These are phyloP conservation scores for Neurospora sp. DNA, from an alignment of 495 filamentous ascomycete genomes.

Conservation along the genomic window DNA sequence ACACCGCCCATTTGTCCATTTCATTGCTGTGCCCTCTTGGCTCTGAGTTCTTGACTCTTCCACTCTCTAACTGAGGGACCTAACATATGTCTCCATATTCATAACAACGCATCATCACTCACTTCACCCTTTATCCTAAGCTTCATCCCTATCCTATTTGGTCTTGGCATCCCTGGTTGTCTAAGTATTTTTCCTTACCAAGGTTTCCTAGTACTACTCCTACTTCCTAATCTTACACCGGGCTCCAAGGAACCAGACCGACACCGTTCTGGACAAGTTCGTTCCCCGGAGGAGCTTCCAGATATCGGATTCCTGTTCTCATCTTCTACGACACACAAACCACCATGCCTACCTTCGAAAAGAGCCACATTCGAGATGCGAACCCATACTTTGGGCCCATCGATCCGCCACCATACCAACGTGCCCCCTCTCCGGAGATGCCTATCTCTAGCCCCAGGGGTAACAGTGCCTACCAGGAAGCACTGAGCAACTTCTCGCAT, in stretches of 20 bases:
- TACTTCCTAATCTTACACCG: neutral
- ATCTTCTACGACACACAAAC: neutral
- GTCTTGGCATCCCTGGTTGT: neutral
- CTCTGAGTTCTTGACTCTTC: neutral
- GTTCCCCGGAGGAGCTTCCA: neutral
- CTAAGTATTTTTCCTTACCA: neutral
- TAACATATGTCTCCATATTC: neutral
- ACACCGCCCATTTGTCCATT: neutral
- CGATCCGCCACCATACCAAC: neutral
- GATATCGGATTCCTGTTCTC: neutral
- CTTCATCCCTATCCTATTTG: neutral
- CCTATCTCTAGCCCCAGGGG: neutral
- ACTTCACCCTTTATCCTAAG: neutral
- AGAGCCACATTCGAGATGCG: neutral
- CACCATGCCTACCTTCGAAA: neutral
- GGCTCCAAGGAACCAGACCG: neutral
- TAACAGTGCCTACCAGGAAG: neutral
- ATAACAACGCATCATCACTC: neutral
- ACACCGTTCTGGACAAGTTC: neutral
- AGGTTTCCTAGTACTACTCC: neutral
- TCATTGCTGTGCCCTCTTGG: neutral
- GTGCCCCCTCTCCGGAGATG: neutral
- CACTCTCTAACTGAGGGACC: neutral
- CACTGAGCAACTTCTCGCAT: neutral
- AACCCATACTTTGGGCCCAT: neutral